Evolutionary conservation across 176 grass and related monocot genomes (phyloP).

Genomic region (Musa troglodytarum): DNA sequence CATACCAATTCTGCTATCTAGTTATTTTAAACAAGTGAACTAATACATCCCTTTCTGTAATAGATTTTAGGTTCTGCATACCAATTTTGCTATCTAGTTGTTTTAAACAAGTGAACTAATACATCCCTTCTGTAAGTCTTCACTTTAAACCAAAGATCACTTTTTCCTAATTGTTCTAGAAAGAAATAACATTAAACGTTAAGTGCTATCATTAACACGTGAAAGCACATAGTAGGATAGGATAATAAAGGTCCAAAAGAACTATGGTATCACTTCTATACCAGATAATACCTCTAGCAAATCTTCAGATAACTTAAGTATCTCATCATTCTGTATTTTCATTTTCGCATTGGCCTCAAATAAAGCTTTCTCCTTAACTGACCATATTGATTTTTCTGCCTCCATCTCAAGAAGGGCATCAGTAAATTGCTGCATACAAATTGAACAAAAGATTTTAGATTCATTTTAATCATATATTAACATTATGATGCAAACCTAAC

Average conservation of each 20-base stretch:
- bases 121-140: too few species aligned
- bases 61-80: too few species aligned
- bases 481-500: slow-evolving; percentile 9
- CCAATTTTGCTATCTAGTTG: too few species aligned
- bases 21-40: too few species aligned
- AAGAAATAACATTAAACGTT: too few species aligned
- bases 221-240: background rate
- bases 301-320: slow-evolving; percentile 52
- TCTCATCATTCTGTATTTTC: slow-evolving; percentile 42
- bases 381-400: slow-evolving; percentile 59
- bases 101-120: too few species aligned
- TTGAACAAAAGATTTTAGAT: slow-evolving; percentile 23
- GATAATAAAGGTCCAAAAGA: background rate
- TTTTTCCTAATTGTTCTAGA: too few species aligned
- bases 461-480: background rate
- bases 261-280: slow-evolving; percentile 6
- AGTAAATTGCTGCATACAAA: slow-evolving; percentile 71
- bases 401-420: slow-evolving; percentile 79
- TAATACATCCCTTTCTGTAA: too few species aligned
- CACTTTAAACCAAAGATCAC: too few species aligned
- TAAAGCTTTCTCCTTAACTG: slow-evolving; percentile 49
- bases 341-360: slow-evolving; percentile 38
- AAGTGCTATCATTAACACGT: too few species aligned
- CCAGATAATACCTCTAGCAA: slow-evolving; percentile 51
- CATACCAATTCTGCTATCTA: too few species aligned